Conservation (phyloP, 108 stramenopile genomes). For the Cylindrotheca fusiformis region DNA sequence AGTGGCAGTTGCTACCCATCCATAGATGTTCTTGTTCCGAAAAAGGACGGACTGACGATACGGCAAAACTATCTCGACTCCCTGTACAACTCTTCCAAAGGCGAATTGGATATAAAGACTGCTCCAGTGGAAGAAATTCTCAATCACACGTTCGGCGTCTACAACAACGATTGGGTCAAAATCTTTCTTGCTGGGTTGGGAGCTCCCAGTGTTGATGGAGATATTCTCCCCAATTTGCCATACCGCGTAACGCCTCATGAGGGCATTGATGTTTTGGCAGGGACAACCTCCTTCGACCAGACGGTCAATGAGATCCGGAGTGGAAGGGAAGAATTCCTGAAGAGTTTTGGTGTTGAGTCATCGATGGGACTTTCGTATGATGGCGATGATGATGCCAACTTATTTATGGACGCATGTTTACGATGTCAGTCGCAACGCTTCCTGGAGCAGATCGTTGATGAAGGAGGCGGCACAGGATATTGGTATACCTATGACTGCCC, state of each 20-base stretch:
- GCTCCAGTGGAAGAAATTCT: background rate
- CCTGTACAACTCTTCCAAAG: background rate
- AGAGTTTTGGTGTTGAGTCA: too few relatives aligned
- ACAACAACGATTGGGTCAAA: background rate
- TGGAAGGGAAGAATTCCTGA: background rate
- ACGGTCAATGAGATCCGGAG: background rate
- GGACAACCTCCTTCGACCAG: background rate
- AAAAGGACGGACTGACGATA: background rate
- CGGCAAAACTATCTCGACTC: background rate
- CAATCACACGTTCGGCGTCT: background rate
- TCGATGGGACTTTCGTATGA: too few relatives aligned
- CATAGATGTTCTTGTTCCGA: background rate
- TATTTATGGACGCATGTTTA: background rate
- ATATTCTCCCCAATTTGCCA: background rate
- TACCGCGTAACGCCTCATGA: background rate
- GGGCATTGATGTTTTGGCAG: background rate
- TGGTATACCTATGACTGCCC: background rate
- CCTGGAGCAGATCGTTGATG: background rate
- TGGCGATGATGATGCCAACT: background rate
- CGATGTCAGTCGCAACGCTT: background rate
- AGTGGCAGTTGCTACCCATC: slow-evolving; percentile 6
- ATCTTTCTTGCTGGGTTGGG: background rate
- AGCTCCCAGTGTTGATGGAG: background rate
- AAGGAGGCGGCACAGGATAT: background rate
- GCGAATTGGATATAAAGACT: background rate